A percentile compares a stretch with the other conserved stretches of the same genome.
Conservation (phyloP, 441 rosid genomes). For the Corymbia calophylla region DNA sequence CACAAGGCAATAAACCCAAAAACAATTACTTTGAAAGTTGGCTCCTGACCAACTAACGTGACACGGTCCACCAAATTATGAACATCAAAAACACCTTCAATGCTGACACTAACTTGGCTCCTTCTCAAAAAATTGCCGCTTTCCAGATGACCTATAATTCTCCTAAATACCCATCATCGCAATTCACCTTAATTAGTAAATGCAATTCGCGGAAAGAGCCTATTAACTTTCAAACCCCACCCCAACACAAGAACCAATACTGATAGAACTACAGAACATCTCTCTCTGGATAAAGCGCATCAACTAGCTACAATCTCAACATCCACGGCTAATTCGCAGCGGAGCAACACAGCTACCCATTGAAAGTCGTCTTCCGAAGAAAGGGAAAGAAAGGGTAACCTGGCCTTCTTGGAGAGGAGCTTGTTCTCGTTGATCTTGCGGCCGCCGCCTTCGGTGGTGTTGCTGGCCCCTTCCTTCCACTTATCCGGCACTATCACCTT, state of each 20-base stretch:
- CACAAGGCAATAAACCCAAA: background rate
- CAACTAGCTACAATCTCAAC: background rate
- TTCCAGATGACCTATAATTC: background rate
- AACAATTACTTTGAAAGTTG: background rate
- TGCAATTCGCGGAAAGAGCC: background rate
- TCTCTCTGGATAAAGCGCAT: background rate
- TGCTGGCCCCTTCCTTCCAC: conserved; percentile 98
- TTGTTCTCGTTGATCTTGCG: conserved; percentile 97
- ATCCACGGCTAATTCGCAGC: background rate
- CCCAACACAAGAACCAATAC: background rate
- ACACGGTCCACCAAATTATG: background rate
- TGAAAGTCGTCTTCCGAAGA: background rate
- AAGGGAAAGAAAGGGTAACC: conserved; percentile 17
- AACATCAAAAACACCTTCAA: background rate
- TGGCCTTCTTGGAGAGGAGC: conserved; percentile 82
- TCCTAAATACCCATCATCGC: background rate
- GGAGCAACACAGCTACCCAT: background rate
- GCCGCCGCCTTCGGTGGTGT: conserved; percentile 88
- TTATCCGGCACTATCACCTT: conserved; percentile 97
- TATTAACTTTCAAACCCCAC: background rate
- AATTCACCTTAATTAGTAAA: background rate
- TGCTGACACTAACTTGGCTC: background rate
- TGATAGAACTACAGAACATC: background rate
- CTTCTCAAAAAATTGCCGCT: background rate
- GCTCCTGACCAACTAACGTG: background rate